Percentiles rank a stretch among this genome's conserved stretches.
phyloP scores from a whole-genome alignment of 257 asterid genomes.

The Linaria vulgaris region DNA sequence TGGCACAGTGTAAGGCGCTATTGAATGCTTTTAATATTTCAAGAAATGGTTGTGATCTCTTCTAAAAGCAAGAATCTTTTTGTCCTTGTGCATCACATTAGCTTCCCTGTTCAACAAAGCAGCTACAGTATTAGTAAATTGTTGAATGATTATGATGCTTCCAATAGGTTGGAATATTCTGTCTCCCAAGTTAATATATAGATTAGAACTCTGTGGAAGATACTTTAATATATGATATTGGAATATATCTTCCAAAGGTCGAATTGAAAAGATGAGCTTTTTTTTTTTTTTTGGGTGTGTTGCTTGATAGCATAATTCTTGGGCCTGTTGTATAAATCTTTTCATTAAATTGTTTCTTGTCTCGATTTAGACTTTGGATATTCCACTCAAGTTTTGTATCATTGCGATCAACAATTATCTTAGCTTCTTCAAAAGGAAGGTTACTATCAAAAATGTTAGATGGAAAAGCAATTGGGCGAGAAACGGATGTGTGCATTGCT shows the following conservation, averaged over 20 bases:
- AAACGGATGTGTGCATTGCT: conserved; percentile 30
- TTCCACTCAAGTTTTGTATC: not conserved
- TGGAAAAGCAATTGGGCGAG: conserved; percentile 31
- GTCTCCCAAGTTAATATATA: too few relatives aligned
- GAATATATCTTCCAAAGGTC: conserved; percentile 7
- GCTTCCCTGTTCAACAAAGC: not conserved
- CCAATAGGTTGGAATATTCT: not conserved
- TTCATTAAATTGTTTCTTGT: too few relatives aligned
- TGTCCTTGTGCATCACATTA: not conserved
- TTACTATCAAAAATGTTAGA: conserved; percentile 25
- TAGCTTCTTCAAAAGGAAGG: conserved; percentile 2
- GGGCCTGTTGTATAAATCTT: too few relatives aligned
- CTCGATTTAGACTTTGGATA: not conserved
- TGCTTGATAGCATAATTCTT: too few relatives aligned
- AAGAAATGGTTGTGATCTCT: conserved; percentile 11
- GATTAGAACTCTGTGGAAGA: not conserved
- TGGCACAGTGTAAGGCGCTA: conserved; percentile 22
- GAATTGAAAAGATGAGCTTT: not conserved
- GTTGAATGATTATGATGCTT: not conserved
- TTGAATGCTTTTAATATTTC: not conserved
- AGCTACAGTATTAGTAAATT: too few relatives aligned
- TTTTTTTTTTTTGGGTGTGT: too few relatives aligned
- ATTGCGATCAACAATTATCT: not conserved
- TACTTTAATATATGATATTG: not conserved
- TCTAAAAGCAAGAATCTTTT: conserved; percentile 24